Conservation (phyloP, 192 early-diverging fungal genomes). For the Neocallimastix lanati region DNA sequence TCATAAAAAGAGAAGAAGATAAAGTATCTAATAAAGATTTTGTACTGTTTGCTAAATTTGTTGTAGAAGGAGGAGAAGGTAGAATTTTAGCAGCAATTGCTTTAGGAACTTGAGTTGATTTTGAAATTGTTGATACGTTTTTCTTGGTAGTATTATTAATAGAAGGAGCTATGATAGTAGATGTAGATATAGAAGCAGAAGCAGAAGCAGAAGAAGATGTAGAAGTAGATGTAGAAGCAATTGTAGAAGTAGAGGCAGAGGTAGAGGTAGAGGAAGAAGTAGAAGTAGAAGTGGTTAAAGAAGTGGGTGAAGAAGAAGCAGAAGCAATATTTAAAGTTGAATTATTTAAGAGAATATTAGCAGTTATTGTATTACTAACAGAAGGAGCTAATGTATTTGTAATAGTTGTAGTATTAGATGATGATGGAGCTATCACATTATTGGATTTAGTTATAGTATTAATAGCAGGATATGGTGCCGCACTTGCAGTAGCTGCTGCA, state of each 20-base stretch:
- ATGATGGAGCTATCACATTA: background rate
- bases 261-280: too few relatives aligned
- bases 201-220: background rate
- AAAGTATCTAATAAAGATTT: background rate
- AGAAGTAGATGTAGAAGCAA: too few relatives aligned
- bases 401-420: background rate
- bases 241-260: too few relatives aligned
- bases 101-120: background rate
- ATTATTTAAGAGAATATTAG: too few relatives aligned
- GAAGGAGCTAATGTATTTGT: too few relatives aligned
- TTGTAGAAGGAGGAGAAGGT: background rate
- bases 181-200: too few relatives aligned
- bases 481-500: background rate
- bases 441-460: background rate
- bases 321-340: too few relatives aligned
- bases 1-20: background rate
- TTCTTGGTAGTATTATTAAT: background rate
- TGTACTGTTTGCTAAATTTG: background rate
- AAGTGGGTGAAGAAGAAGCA: too few relatives aligned
- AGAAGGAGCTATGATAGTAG: background rate
- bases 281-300: too few relatives aligned
- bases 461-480: background rate
- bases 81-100: background rate
- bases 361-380: too few relatives aligned
- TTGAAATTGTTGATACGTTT: too few relatives aligned